These are phyloP conservation scores for Fusarium coffeatum DNA, from an alignment of 2,329 filamentous ascomycete genomes.

Conservation along the genomic window DNA sequence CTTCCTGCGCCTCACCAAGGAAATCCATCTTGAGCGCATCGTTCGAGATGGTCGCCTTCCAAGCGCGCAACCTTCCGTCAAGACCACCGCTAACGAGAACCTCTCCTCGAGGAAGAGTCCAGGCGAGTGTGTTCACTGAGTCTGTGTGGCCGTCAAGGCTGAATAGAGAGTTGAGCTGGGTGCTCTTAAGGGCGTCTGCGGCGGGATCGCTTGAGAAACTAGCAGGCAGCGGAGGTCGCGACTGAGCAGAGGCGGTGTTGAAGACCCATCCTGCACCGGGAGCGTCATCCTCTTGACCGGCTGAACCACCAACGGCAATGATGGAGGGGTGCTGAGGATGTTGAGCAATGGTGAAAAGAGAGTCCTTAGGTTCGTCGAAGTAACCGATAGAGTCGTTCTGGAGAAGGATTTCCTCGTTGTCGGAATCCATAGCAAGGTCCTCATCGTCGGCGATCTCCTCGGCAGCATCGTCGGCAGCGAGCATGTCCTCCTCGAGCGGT, in stretches of 20 bases:
- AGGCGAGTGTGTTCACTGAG: conserved; percentile 86
- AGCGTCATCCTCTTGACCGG: conserved; percentile 67
- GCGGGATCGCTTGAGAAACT: conserved; percentile 77
- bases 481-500: conserved; percentile 54
- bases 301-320: conserved; percentile 85
- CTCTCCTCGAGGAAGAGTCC: conserved; percentile 85
- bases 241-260: conserved; percentile 74
- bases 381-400: conserved; percentile 94
- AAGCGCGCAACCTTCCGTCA: conserved; percentile 83
- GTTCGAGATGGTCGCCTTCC: conserved; percentile 64
- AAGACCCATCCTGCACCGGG: conserved; percentile 88
- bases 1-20: conserved; percentile 84
- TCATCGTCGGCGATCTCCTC: conserved; percentile 78
- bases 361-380: conserved; percentile 91
- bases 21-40: conserved; percentile 66
- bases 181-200: conserved; percentile 60
- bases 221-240: conserved; percentile 76
- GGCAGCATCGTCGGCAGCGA: conserved; percentile 72
- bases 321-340: conserved; percentile 83
- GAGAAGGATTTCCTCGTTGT: conserved; percentile 80
- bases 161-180: conserved; percentile 73
- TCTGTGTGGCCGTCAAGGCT: conserved; percentile 91
- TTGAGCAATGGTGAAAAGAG: conserved; percentile 93
- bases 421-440: conserved; percentile 85
- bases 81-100: conserved; percentile 88